Evolutionary conservation across 352 stramenopile species (phyloP), one percentile per base, ranked within the genome.

Genomic region (Stephanocyclus meneghinianus): DNA sequence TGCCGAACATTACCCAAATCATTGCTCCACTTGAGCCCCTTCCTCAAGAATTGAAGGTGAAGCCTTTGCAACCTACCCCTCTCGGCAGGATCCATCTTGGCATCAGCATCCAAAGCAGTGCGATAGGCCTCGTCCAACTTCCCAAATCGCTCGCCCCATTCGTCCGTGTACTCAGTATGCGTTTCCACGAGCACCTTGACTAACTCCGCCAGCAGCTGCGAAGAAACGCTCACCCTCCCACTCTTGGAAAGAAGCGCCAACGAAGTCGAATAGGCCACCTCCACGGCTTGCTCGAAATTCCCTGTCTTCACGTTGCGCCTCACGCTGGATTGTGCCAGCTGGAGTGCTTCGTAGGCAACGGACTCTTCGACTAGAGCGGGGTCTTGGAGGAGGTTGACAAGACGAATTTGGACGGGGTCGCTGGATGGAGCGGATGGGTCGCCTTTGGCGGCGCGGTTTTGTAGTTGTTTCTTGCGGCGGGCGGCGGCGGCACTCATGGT

Each of bases 311-410:
- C 80, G 61, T 84, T 85, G 53, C 90, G 87, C 48, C 86, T 77
- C 26, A 93, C 81, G 63, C 82, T 60, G 2, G 78, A 89, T 74
- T 93, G 88, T 2, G 88, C 88, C 1, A 93, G 65, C 56, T 93
- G 88, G 29, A 93, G 71, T 13, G 88, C 88, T 82, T 93, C 88
- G 59, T 93, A 93, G 1, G 88, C 88, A 8, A 81, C 90, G 2
- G 76, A 68, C 78, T 93, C 88, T 40, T 90, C 80, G 18, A 65
- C 69, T 4, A 85, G 60, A n/a, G 66, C 57, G 9, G 72, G 69
- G 42, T 80, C 68, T 18, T 57, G 37, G 51, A 93, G 57, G 18
- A 91, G 70, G 9, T 74, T 51, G 30, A 89, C 56, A 26, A 93
- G 77, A 21, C 86, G 77, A 4, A 74, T 42, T 18, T 76, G 72